phyloP scores from a whole-genome alignment of 805 yeast species.

The Cyberlindnera galapagoensis region DNA sequence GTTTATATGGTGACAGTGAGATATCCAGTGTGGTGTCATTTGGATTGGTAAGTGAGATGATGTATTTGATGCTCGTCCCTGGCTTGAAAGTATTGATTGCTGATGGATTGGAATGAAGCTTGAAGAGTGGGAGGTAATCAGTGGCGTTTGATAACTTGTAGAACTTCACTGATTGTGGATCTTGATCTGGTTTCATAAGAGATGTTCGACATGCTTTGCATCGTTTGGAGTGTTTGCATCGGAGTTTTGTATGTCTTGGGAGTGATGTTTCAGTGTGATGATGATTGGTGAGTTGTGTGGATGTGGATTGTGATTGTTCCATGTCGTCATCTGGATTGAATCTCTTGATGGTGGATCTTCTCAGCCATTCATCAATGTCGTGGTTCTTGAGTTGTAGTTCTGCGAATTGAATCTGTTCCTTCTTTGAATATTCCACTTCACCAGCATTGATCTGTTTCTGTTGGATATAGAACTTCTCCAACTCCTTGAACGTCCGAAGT shows the following conservation, averaged over 20 bases:
- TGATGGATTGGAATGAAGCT: conserved; percentile 5
- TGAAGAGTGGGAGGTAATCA: conserved; percentile 19
- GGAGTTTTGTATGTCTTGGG: conserved; percentile 17
- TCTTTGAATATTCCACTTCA: conserved; percentile 11
- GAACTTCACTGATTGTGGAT: conserved; percentile 20
- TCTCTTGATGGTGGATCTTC: conserved; percentile 4
- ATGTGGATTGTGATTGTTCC: conserved; percentile 4
- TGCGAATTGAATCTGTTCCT: conserved; percentile 9
- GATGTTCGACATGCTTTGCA: conserved; percentile 25
- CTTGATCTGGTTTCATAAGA: conserved; percentile 24
- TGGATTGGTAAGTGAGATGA: conserved; percentile 17
- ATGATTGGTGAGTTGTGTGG: background rate
- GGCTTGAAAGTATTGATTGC: background rate
- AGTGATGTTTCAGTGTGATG: background rate
- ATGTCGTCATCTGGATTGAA: conserved; percentile 1
- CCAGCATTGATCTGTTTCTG: conserved; percentile 9
- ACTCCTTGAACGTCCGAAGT: conserved; percentile 9
- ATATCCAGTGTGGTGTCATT: conserved; percentile 6
- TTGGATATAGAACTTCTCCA: conserved; percentile 18
- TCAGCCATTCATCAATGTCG: conserved; percentile 13
- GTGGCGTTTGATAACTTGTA: conserved; percentile 24
- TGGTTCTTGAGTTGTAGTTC: conserved; percentile 11
- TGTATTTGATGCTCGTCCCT: conserved; percentile 1
- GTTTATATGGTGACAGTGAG: conserved; percentile 11
- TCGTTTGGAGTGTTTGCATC: conserved; percentile 19